Conservation (phyloP, 495 filamentous ascomycete genomes). For the Annulohypoxylon stygium region DNA sequence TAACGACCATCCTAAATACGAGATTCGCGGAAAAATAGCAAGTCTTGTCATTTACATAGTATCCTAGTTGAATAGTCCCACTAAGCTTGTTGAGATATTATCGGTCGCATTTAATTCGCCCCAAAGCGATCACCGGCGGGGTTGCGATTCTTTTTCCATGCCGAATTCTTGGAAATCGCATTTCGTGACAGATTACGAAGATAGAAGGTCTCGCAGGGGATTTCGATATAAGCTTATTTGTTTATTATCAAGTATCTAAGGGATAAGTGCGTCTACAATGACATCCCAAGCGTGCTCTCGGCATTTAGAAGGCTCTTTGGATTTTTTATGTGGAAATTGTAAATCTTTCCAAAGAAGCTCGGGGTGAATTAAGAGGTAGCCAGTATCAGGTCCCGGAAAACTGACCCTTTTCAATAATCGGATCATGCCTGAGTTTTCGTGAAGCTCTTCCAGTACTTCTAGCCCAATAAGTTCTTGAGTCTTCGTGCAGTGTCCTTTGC, state of each 20-base stretch:
- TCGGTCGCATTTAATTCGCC: too few species aligned
- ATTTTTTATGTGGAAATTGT: background rate
- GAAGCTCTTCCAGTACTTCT: slow-evolving; percentile 11
- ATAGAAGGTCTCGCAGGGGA: background rate
- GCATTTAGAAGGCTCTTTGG: background rate
- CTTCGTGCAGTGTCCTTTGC: background rate
- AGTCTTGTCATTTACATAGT: too few species aligned
- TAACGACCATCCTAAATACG: slow-evolving; percentile 8
- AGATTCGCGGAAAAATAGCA: background rate
- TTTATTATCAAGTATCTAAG: background rate
- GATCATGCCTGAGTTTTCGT: slow-evolving; percentile 8
- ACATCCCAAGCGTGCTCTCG: slow-evolving; percentile 9
- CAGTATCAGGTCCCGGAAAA: background rate
- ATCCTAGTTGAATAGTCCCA: too few species aligned
- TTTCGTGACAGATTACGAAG: too few species aligned
- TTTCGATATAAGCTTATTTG: background rate
- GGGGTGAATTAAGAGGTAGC: slow-evolving; percentile 1
- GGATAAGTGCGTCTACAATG: slow-evolving; percentile 2
- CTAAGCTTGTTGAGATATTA: too few species aligned
- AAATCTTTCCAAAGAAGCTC: slow-evolving; percentile 11
- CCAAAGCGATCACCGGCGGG: too few species aligned
- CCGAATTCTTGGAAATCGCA: too few species aligned
- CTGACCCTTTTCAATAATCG: slow-evolving; percentile 6
- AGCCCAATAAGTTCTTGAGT: background rate
- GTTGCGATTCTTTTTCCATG: too few species aligned